phyloP scores from a whole-genome alignment of 257 asterid species.

The Anisodus acutangulus region DNA sequence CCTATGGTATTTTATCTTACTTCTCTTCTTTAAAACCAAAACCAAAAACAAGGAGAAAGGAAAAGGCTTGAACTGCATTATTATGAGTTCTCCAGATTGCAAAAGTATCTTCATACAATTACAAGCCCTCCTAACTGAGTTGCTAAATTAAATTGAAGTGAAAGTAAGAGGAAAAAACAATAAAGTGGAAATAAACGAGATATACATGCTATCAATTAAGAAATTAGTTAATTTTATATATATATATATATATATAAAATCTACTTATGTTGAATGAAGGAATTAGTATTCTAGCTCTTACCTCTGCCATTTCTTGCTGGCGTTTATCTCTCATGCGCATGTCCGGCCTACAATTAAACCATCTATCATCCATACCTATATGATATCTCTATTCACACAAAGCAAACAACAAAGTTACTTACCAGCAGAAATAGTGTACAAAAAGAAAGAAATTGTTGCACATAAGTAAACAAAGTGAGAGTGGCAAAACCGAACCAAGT shows the following conservation, averaged over 20 bases:
- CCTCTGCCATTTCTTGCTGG: slow-evolving; percentile 57
- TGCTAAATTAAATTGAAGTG: not conserved
- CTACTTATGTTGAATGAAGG: not conserved
- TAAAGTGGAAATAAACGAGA: not conserved
- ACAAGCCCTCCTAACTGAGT: not conserved
- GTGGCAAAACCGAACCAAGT: slow-evolving; percentile 8
- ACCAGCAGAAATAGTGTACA: slow-evolving; percentile 20
- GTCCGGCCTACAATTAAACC: slow-evolving; percentile 69
- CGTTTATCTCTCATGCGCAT: slow-evolving; percentile 57
- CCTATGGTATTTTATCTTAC: not conserved
- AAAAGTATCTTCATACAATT: not conserved
- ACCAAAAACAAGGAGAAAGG: not conserved
- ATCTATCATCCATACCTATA: slow-evolving; percentile 62
- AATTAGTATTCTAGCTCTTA: slow-evolving; percentile 33
- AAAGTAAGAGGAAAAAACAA: not conserved
- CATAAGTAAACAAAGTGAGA: slow-evolving; percentile 2
- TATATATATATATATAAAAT: too few species aligned
- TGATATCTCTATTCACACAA: slow-evolving; percentile 28
- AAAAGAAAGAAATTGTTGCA: not conserved
- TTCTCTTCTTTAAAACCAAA: not conserved
- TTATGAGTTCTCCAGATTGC: not conserved
- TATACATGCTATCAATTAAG: not conserved
- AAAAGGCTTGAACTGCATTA: slow-evolving; percentile 20
- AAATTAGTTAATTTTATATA: not conserved
- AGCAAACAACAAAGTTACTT: slow-evolving; percentile 6